Percentiles rank a stretch among this genome's conserved stretches.
These are phyloP conservation scores for Thymus quinquecostatus DNA, from an alignment of 257 asterid species.

Conservation along the genomic window DNA sequence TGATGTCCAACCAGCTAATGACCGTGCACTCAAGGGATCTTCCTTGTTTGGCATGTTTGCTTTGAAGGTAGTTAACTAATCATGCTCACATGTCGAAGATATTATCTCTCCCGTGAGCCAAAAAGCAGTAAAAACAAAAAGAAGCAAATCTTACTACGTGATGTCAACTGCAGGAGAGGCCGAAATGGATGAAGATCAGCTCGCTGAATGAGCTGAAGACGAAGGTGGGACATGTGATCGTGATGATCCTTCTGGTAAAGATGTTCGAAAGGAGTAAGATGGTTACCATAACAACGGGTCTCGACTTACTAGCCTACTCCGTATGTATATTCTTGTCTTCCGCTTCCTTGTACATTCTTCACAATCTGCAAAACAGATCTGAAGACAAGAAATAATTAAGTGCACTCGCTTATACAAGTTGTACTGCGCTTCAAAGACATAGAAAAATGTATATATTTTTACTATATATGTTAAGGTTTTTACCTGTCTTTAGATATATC, in stretches of 20 bases:
- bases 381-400: neutral
- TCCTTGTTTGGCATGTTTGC: conserved; percentile 66
- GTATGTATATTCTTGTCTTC: conserved; percentile 84
- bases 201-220: conserved; percentile 91
- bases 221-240: conserved; percentile 92
- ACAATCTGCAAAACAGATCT: conserved; percentile 56
- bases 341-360: conserved; percentile 90
- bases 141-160: no score
- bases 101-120: neutral
- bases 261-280: conserved; percentile 98
- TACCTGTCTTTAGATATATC: no score
- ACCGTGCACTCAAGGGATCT: conserved; percentile 85
- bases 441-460: neutral
- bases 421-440: neutral
- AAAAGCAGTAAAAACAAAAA: neutral
- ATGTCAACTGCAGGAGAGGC: conserved; percentile 69
- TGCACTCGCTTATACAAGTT: neutral
- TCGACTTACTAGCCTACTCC: conserved; percentile 83
- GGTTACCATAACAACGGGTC: conserved; percentile 83
- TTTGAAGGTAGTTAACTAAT: conserved; percentile 24
- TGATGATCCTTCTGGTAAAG: conserved; percentile 95
- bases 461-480: no score
- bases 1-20: conserved; percentile 47
- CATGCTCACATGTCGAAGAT: neutral
- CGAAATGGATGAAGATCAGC: conserved; percentile 95